These are phyloP conservation scores for Gillenia trifoliata DNA, from an alignment of 306 rosid genomes.

Conservation along the genomic window DNA sequence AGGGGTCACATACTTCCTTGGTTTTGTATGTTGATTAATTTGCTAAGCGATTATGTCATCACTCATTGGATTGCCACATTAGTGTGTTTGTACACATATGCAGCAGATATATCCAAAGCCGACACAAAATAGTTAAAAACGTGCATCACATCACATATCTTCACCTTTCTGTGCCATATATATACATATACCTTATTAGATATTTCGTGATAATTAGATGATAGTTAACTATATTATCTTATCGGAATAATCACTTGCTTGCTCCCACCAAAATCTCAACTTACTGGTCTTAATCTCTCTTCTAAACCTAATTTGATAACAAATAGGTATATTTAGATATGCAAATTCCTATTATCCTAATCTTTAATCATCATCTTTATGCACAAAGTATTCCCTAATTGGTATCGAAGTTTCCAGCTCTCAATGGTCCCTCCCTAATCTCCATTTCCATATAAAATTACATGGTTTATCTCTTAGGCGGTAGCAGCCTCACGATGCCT, in stretches of 20 bases:
- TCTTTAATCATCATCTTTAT: conserved; percentile 36
- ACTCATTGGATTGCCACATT: conserved; percentile 13
- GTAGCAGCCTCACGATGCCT: not conserved
- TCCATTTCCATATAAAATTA: not conserved
- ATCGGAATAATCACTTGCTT: conserved; percentile 15
- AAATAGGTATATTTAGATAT: not conserved
- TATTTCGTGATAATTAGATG: not conserved
- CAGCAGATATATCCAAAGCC: not conserved
- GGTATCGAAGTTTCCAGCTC: not conserved
- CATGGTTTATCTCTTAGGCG: not conserved
- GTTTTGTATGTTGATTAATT: not conserved
- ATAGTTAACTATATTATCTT: conserved; percentile 22
- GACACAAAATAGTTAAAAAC: conserved; percentile 7
- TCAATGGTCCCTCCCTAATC: not conserved
- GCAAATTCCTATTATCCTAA: conserved; percentile 3
- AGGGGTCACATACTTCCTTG: too few relatives aligned
- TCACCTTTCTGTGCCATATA: conserved; percentile 1
- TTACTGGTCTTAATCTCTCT: conserved; percentile 15
- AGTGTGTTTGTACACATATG: conserved; percentile 13
- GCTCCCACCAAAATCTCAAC: conserved; percentile 11
- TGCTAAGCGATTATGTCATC: not conserved
- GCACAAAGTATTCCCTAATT: conserved; percentile 15
- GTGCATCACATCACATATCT: conserved; percentile 12
- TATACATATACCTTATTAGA: not conserved
- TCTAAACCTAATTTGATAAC: conserved; percentile 22